A percentile compares a stretch with the other conserved stretches of the same genome.
These are phyloP conservation scores for Sclerotinia trifoliorum DNA, from an alignment of 2,329 filamentous ascomycete genomes.

Conservation along the genomic window DNA sequence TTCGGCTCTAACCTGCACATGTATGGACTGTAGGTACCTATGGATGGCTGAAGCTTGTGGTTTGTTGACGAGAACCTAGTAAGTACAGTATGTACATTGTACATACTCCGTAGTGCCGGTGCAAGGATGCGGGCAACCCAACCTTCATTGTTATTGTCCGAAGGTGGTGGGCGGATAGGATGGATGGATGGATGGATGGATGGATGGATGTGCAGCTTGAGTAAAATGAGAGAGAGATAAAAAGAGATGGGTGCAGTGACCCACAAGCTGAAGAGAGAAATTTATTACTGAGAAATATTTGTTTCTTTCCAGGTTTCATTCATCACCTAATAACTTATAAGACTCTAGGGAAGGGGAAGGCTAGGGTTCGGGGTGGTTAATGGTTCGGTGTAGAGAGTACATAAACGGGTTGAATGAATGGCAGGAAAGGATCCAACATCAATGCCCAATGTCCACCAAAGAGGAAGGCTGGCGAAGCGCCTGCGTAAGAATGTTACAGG, in stretches of 20 bases:
- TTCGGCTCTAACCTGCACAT: not conserved
- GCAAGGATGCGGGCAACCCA: conserved; percentile 14
- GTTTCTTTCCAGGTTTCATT: not conserved
- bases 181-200: too few species aligned
- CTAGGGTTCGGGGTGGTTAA: not conserved
- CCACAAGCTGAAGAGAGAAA: conserved; percentile 5
- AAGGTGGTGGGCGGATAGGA: too few species aligned
- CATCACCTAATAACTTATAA: not conserved
- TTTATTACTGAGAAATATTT: not conserved
- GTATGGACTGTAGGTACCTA: not conserved
- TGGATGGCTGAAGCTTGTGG: not conserved
- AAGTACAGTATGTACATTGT: too few species aligned
- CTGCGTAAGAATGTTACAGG: not conserved
- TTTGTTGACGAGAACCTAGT: conserved; percentile 10
- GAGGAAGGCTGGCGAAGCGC: not conserved
- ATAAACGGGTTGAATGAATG: conserved; percentile 1
- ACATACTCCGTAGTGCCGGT: not conserved
- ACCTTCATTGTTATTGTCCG: conserved; percentile 13
- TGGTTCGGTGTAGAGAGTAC: not conserved
- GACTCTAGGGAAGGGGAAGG: not conserved
- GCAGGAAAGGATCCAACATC: conserved; percentile 6
- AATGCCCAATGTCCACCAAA: not conserved
- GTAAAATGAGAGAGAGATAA: not conserved
- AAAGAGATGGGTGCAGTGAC: not conserved
- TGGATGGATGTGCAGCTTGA: too few species aligned